Evolutionary conservation across 2,329 filamentous ascomycete genomes (phyloP).

Genomic region (Didymella arachidicola): DNA sequence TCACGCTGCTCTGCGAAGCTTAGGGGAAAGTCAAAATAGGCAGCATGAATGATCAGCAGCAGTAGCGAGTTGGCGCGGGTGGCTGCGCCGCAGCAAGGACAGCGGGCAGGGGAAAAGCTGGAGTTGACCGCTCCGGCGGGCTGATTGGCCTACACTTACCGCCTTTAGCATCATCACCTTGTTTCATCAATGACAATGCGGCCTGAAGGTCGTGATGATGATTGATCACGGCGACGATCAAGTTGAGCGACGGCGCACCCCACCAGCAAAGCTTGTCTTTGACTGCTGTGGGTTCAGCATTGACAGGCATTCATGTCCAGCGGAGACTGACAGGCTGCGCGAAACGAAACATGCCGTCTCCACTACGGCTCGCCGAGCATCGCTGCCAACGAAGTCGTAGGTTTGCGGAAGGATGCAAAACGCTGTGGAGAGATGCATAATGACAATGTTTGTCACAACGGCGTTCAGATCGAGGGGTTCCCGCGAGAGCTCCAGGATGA

Average conservation of each 20-base stretch:
- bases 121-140: conserved; percentile 11
- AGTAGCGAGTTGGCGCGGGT: conserved; percentile 16
- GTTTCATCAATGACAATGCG: conserved; percentile 19
- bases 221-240: conserved; percentile 13
- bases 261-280: conserved; percentile 21
- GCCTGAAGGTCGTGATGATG: conserved; percentile 14
- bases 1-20: conserved; percentile 5
- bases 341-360: conserved; percentile 15
- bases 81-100: conserved; percentile 32
- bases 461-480: background rate
- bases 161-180: conserved; percentile 15
- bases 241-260: conserved; percentile 14
- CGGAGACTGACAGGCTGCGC: conserved; percentile 4
- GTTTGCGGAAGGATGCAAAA: conserved; percentile 2
- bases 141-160: conserved; percentile 21
- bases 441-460: background rate
- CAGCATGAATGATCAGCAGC: conserved; percentile 27
- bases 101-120: conserved; percentile 13
- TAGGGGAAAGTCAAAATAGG: conserved; percentile 13
- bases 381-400: conserved; percentile 12
- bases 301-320: conserved; percentile 7
- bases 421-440: background rate
- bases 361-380: conserved; percentile 1
- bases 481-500: background rate
- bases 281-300: conserved; percentile 11